Conservation (phyloP, 106 monocot species). For the Apostasia ramifera region DNA sequence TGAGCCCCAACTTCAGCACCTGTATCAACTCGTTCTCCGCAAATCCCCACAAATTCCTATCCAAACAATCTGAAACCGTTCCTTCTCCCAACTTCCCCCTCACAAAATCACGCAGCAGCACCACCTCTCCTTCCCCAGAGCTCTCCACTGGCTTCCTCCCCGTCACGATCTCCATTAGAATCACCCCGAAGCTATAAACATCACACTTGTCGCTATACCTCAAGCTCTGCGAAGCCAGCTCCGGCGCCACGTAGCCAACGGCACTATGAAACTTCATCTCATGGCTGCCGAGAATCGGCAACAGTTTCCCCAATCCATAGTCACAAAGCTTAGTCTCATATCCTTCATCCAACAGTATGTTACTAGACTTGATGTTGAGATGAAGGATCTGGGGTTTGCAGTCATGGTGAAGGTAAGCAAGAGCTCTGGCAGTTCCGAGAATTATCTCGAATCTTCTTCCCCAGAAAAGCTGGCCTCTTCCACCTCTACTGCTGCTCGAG, state of each 20-base stretch:
- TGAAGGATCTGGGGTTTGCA: conserved; percentile 84
- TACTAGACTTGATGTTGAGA: conserved; percentile 85
- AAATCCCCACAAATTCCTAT: conserved; percentile 46
- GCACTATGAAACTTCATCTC: conserved; percentile 48
- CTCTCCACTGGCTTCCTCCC: conserved; percentile 87
- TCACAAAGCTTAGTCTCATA: conserved; percentile 76
- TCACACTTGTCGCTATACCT: conserved; percentile 89
- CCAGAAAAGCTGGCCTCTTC: conserved; percentile 57
- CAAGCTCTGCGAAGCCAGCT: conserved; percentile 72
- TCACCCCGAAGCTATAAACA: conserved; percentile 90
- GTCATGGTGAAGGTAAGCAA: conserved; percentile 94
- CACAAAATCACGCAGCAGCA: conserved; percentile 63
- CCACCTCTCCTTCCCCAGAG: conserved; percentile 42
- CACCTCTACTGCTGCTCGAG: conserved; percentile 23
- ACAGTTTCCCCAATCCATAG: conserved; percentile 74
- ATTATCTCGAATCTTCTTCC: conserved; percentile 62
- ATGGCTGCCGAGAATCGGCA: conserved; percentile 63
- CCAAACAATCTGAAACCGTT: conserved; percentile 58
- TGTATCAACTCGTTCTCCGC: conserved; percentile 75
- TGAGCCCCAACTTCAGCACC: conserved; percentile 85
- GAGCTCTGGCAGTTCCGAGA: conserved; percentile 70
- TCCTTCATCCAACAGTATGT: conserved; percentile 69
- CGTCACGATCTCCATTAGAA: conserved; percentile 80
- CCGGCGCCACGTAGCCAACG: conserved; percentile 84
- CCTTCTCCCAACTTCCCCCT: conserved; percentile 66